A percentile compares a stretch with the other conserved stretches of the same genome.
Conservation (phyloP, 169 alveolate species). For the Plasmodium chabaudi region DNA sequence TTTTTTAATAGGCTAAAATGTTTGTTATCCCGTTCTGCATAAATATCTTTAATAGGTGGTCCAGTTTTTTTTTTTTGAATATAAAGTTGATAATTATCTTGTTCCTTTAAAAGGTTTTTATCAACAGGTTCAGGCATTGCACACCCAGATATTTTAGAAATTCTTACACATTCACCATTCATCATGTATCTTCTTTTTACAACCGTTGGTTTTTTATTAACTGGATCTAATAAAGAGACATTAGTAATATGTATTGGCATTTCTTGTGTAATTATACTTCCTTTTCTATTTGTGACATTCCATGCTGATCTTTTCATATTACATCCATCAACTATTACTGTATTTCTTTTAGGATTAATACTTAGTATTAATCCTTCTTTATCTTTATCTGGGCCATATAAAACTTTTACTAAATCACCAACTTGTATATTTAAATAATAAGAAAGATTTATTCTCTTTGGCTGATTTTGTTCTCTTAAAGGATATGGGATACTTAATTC, state of each 20-base stretch:
- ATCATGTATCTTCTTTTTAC: slow-evolving; percentile 89
- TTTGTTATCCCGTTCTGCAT: slow-evolving; percentile 79
- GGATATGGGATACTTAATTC: slow-evolving; percentile 88
- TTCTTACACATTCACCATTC: slow-evolving; percentile 91
- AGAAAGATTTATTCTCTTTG: slow-evolving; percentile 85
- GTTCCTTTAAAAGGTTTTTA: slow-evolving; percentile 74
- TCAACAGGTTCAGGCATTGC: slow-evolving; percentile 86
- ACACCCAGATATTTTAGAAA: slow-evolving; percentile 88
- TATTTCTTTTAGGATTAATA: slow-evolving; percentile 86
- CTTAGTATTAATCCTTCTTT: slow-evolving; percentile 89
- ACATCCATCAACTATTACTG: slow-evolving; percentile 91
- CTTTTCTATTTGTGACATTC: slow-evolving; percentile 82
- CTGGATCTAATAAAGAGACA: slow-evolving; percentile 92
- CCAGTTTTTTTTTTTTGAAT: slow-evolving; percentile 80
- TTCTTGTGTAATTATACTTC: slow-evolving; percentile 87
- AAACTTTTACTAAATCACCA: slow-evolving; percentile 91
- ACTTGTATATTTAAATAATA: slow-evolving; percentile 85
- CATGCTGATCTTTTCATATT: slow-evolving; percentile 90
- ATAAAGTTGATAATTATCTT: slow-evolving; percentile 78
- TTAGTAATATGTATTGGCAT: slow-evolving; percentile 93
- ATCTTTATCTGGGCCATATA: slow-evolving; percentile 90
- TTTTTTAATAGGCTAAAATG: slow-evolving; percentile 53
- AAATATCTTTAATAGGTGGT: slow-evolving; percentile 72
- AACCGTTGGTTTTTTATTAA: slow-evolving; percentile 91
- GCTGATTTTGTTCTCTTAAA: slow-evolving; percentile 82